Percentiles rank a stretch among this genome's conserved stretches.
Evolutionary conservation across 2,329 filamentous ascomycete species (phyloP).

Genomic region (Chaetomium sp.): DNA sequence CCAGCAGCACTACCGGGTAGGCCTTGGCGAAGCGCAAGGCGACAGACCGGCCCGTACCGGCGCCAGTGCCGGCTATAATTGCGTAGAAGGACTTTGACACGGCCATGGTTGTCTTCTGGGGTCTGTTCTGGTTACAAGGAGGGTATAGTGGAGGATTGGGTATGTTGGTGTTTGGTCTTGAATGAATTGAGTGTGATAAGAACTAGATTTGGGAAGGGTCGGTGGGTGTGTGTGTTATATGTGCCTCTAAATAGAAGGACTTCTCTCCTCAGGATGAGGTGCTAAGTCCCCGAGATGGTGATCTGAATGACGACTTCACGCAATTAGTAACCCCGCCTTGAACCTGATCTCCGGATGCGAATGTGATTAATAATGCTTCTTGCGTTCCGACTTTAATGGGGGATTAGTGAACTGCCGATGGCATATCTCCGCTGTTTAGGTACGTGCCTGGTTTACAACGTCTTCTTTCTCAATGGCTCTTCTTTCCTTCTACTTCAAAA

Average conservation of each 20-base stretch:
- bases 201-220: neutral
- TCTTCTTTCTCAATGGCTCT: neutral
- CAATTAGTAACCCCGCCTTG: neutral
- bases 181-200: neutral
- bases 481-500: neutral
- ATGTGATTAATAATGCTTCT: conserved; percentile 3
- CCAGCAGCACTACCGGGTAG: conserved; percentile 76
- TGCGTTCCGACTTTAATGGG: neutral
- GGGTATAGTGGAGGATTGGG: neutral
- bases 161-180: neutral
- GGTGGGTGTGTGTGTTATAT: neutral
- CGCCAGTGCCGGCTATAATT: conserved; percentile 71
- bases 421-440: neutral
- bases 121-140: neutral
- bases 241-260: neutral
- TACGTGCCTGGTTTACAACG: neutral
- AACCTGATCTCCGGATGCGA: neutral
- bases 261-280: neutral
- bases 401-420: neutral
- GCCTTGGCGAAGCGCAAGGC: conserved; percentile 62
- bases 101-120: conserved; percentile 32
- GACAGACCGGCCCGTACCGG: conserved; percentile 56
- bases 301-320: neutral
- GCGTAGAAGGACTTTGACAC: conserved; percentile 57
- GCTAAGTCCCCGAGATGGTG: neutral